Percentiles rank a stretch among this genome's conserved stretches.
Conservation (phyloP, 139 green algal species). For the Mesotaenium endlicherianum region DNA sequence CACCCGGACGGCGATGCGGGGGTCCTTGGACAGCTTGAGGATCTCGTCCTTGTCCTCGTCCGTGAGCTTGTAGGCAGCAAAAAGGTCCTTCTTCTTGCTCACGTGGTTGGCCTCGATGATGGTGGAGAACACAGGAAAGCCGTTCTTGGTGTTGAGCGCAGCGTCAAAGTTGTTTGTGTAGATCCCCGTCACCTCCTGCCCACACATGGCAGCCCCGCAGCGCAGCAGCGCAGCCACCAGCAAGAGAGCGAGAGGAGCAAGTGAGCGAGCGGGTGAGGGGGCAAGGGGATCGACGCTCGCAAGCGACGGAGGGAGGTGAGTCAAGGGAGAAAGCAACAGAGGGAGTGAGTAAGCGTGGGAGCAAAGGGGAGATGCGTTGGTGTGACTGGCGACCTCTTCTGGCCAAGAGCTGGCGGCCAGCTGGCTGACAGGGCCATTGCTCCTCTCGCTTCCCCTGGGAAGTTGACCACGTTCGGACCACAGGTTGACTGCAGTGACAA, state of each 20-base stretch:
- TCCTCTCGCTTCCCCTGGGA: too few relatives aligned
- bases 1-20: slow-evolving; percentile 54
- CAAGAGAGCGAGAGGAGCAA: background rate
- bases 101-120: slow-evolving; percentile 93
- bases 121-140: slow-evolving; percentile 95
- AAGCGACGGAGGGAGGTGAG: background rate
- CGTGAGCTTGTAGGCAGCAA: slow-evolving; percentile 72
- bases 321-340: background rate
- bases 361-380: background rate
- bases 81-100: slow-evolving; percentile 74
- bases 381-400: too few relatives aligned
- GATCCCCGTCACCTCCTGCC: slow-evolving; percentile 80
- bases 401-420: too few relatives aligned
- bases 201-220: too few relatives aligned
- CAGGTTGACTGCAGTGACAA: too few relatives aligned
- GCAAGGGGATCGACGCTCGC: background rate
- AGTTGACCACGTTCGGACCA: too few relatives aligned
- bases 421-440: too few relatives aligned
- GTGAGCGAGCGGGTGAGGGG: background rate
- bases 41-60: slow-evolving; percentile 90
- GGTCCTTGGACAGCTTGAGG: slow-evolving; percentile 69
- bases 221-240: background rate
- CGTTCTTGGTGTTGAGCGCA: slow-evolving; percentile 81
- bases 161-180: slow-evolving; percentile 90
- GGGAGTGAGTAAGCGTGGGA: background rate